Evolutionary conservation across 768 basidiomycete genomes (phyloP).

Genomic region (Rhodotorula graminis): DNA sequence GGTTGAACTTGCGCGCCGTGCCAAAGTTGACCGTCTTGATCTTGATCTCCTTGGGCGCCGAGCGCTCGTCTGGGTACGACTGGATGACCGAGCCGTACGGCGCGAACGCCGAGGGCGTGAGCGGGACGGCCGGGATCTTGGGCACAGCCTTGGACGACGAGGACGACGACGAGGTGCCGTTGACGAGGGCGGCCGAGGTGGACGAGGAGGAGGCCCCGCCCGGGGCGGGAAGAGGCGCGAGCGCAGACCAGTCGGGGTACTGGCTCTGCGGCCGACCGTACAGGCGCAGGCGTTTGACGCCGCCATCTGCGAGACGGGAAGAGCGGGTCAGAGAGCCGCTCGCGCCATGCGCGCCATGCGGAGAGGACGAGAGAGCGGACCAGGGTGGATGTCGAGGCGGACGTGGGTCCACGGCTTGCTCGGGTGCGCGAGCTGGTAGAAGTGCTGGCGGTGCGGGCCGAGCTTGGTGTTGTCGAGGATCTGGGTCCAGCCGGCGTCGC

Average conservation of each 20-base stretch:
- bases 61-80: slow-evolving; percentile 65
- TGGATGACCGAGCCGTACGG: slow-evolving; percentile 89
- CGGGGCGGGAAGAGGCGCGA: slow-evolving; percentile 15
- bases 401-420: slow-evolving; percentile 70
- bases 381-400: slow-evolving; percentile 77
- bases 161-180: slow-evolving; percentile 39
- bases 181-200: slow-evolving; percentile 5
- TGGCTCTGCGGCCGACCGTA: slow-evolving; percentile 57
- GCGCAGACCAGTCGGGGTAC: slow-evolving; percentile 9
- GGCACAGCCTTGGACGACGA: slow-evolving; percentile 44
- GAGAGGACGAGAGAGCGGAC: slow-evolving; percentile 41
- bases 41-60: slow-evolving; percentile 57
- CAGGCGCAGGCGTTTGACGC: slow-evolving; percentile 85
- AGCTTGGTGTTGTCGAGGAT: slow-evolving; percentile 73
- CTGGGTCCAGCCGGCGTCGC: slow-evolving; percentile 60
- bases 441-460: slow-evolving; percentile 84
- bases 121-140: slow-evolving; percentile 51
- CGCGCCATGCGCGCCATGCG: too few relatives aligned
- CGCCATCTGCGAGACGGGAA: slow-evolving; percentile 60
- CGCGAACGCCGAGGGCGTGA: slow-evolving; percentile 80
- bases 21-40: slow-evolving; percentile 82
- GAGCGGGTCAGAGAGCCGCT: too few relatives aligned
- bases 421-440: slow-evolving; percentile 71
- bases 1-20: slow-evolving; percentile 88
- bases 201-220: background rate